Evolutionary conservation across 2,329 filamentous ascomycete genomes (phyloP).

Genomic region (Grosmannia penicillata): DNA sequence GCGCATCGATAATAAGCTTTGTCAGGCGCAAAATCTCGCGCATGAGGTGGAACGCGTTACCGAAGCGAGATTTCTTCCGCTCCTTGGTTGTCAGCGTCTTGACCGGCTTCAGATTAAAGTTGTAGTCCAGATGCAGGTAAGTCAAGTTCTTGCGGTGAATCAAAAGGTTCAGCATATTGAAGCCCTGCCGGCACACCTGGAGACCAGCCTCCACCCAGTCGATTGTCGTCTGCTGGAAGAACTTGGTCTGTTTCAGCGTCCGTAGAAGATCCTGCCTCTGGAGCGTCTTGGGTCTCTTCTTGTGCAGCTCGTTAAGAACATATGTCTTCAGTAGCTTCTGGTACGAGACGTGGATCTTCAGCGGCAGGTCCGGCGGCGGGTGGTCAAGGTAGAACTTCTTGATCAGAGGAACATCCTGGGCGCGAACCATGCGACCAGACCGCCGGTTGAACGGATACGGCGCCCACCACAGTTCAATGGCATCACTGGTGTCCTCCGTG

Average conservation of each 20-base stretch:
- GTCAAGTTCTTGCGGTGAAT: constrained; percentile 98
- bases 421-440: constrained; percentile 89
- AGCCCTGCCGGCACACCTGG: constrained; percentile 94
- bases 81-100: constrained; percentile 98
- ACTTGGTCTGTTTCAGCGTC: constrained; percentile 90
- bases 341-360: constrained; percentile 96
- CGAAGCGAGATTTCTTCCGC: constrained; percentile 97
- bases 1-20: constrained; percentile 94
- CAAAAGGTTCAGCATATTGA: constrained; percentile 96
- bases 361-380: constrained; percentile 71
- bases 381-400: constrained; percentile 99
- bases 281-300: constrained; percentile 86
- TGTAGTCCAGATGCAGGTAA: constrained; percentile 96
- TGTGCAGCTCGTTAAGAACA: constrained; percentile 92
- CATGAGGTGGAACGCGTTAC: constrained; percentile 98
- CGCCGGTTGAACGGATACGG: constrained; percentile 90
- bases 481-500: constrained; percentile 76
- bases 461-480: constrained; percentile 95
- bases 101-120: constrained; percentile 98
- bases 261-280: constrained; percentile 86
- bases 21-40: constrained; percentile 90
- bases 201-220: constrained; percentile 98
- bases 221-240: constrained; percentile 98
- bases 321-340: constrained; percentile 95
- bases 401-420: constrained; percentile 89